Percentiles rank a stretch among this genome's conserved stretches.
phyloP scores from a whole-genome alignment of 2,329 filamentous ascomycete genomes.

The Colletotrichum plurivorum region DNA sequence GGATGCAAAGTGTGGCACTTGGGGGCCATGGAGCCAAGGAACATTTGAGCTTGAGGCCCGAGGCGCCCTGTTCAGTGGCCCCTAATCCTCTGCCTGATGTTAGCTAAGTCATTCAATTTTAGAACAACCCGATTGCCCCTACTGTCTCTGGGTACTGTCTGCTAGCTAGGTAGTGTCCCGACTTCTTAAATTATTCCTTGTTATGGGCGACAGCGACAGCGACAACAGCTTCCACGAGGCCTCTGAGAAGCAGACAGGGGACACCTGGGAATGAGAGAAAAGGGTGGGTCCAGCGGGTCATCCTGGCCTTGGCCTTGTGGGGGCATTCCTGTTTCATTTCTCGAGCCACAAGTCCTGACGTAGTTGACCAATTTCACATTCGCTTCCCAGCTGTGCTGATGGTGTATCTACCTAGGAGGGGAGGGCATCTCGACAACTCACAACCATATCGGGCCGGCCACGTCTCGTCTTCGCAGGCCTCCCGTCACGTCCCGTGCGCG shows the following conservation, averaged over 20 bases:
- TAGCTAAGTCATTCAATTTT: no score
- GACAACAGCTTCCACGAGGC: no score
- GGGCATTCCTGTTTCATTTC: slow-evolving; percentile 36
- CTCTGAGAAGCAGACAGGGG: neutral
- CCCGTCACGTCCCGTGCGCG: slow-evolving; percentile 7
- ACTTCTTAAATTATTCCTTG: no score
- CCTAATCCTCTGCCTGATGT: no score
- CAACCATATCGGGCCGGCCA: slow-evolving; percentile 6
- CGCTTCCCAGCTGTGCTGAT: neutral
- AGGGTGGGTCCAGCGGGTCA: slow-evolving; percentile 10
- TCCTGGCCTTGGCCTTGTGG: slow-evolving; percentile 35
- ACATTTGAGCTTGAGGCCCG: neutral
- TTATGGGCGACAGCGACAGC: no score
- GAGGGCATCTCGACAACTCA: slow-evolving; percentile 15
- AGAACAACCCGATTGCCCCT: no score
- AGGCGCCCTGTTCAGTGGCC: no score
- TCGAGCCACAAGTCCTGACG: slow-evolving; percentile 35
- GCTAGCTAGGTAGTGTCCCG: no score
- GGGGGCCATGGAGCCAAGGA: neutral
- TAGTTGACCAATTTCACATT: slow-evolving; percentile 30
- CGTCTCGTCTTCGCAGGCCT: slow-evolving; percentile 7
- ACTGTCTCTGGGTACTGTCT: no score
- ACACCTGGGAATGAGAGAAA: neutral
- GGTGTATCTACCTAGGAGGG: no score
- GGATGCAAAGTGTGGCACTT: slow-evolving; percentile 13